Percentiles rank a stretch among this genome's conserved stretches.
These are phyloP conservation scores for Hymenoscyphus albidus DNA, from an alignment of 2,329 filamentous ascomycete genomes.

Conservation along the genomic window DNA sequence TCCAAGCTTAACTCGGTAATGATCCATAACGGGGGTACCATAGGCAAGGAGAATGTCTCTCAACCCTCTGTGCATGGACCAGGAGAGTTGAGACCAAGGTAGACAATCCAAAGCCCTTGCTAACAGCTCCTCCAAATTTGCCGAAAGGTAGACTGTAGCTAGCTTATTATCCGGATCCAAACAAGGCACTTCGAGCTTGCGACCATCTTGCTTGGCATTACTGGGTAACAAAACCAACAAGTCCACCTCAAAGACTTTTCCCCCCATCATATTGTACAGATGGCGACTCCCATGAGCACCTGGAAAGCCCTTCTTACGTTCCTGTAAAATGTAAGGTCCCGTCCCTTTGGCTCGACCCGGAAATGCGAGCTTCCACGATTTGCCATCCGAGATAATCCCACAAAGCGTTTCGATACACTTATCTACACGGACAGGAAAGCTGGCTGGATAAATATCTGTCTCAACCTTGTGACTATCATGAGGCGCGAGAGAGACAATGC, in stretches of 20 bases:
- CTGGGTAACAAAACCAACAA: conserved; percentile 23
- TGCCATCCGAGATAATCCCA: conserved; percentile 20
- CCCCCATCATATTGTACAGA: conserved; percentile 36
- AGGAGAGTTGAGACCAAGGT: conserved; percentile 35
- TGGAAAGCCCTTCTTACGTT: conserved; percentile 30
- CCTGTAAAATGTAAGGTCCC: conserved; percentile 17
- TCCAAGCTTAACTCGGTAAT: conserved; percentile 26
- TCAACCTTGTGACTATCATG: conserved; percentile 22
- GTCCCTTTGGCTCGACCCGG: conserved; percentile 19
- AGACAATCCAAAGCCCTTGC: conserved; percentile 31
- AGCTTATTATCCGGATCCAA: conserved; percentile 16
- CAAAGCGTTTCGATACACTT: conserved; percentile 28
- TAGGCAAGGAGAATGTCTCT: conserved; percentile 34
- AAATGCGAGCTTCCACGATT: conserved; percentile 23
- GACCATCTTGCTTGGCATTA: not conserved
- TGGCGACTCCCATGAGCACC: conserved; percentile 34
- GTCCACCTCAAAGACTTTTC: conserved; percentile 35
- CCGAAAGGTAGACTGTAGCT: conserved; percentile 3
- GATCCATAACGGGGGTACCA: conserved; percentile 30
- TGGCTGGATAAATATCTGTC: conserved; percentile 24
- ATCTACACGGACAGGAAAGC: conserved; percentile 22
- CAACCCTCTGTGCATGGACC: conserved; percentile 36
- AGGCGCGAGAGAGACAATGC: conserved; percentile 10
- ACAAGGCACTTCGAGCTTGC: conserved; percentile 23
- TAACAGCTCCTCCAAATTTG: conserved; percentile 25